phyloP scores from a whole-genome alignment of 2,329 filamentous ascomycete genomes.

The Teratosphaeria gauchensis region DNA sequence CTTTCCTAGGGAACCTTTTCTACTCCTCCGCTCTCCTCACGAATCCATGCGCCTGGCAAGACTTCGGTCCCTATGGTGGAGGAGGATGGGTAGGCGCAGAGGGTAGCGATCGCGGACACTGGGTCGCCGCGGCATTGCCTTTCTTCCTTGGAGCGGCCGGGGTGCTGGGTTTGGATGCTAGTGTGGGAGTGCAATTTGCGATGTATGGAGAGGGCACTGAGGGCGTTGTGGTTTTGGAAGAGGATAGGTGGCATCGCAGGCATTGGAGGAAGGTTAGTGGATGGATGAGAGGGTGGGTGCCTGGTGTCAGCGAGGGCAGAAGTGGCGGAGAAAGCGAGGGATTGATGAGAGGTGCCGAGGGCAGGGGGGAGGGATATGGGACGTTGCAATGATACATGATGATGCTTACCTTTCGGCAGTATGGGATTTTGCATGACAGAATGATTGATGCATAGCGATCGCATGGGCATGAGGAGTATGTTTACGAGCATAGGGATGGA shows the following conservation, averaged over 20 bases:
- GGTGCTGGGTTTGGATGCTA: conserved; percentile 52
- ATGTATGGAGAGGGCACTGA: conserved; percentile 42
- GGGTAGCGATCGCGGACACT: conserved; percentile 46
- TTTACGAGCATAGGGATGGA: not conserved
- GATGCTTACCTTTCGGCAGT: not conserved
- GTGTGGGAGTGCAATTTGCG: conserved; percentile 54
- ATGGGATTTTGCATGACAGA: not conserved
- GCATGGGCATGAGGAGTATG: not conserved
- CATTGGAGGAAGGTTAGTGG: conserved; percentile 50
- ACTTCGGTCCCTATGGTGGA: conserved; percentile 45
- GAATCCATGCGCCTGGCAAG: conserved; percentile 54
- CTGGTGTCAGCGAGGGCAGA: conserved; percentile 35
- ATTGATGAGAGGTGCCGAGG: conserved; percentile 6
- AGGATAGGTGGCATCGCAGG: conserved; percentile 30
- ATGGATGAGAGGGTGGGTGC: conserved; percentile 59
- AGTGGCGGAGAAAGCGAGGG: conserved; percentile 9
- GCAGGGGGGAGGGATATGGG: conserved; percentile 14
- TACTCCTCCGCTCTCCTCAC: conserved; percentile 54
- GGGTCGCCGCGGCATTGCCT: conserved; percentile 49
- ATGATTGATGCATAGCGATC: not conserved
- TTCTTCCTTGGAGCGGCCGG: conserved; percentile 60
- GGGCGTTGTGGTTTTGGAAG: conserved; percentile 37
- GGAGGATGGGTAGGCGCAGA: conserved; percentile 48
- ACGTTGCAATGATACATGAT: conserved; percentile 1
- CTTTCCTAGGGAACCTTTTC: conserved; percentile 59